Base-by-base conservation (phyloP, 208 protist genomes). In the Acanthamoeba royreba region DNA sequence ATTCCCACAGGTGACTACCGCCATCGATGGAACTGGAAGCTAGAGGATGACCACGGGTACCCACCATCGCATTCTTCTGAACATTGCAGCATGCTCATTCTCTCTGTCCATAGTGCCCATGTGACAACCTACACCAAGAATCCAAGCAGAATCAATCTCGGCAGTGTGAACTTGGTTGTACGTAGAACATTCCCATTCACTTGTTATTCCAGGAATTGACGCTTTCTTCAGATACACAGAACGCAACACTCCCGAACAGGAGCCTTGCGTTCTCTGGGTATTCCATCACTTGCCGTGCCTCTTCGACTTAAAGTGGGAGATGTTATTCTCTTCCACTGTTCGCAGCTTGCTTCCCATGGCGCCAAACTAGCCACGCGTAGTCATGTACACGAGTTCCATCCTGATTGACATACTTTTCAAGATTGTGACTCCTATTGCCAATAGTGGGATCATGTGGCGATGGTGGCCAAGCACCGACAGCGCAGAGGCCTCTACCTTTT, bases 401-500 rank as follows among this genome's bases (percentile, higher is more conserved):
- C n/a, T n/a, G 11, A 28, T 33, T 25, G 58, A 38, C 58, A 69
- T 69, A 7, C 25, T 69, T 19, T 55, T 55, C 49, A 55, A 25
- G 13, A 55, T 55, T 19, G n/a, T n/a, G n/a, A n/a, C n/a, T n/a
- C n/a, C n/a, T n/a, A n/a, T n/a, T n/a, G n/a, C n/a, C n/a, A n/a
- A n/a, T n/a, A 92, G 87, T 92, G 87, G 87, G 87, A 92, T 43
- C 87, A 92, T 42, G 87, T 55, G 43, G 87, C 87, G 58, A 79
- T 92, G 87, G 87, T 92, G 55, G 58, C 46, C 40, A 55, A 89
- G 81, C 49, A 89, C n/a, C 52, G 87, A 8, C 19, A 77, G n/a
- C 17, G 58, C 35, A 35, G 19, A 33, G 43, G 58, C 9, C 42
- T 92, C 13, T 77, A 55, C n/a, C 58, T 92, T 35, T 92, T 92